Percentiles rank a stretch among this genome's conserved stretches.
phyloP scores from a whole-genome alignment of 2,329 filamentous ascomycete genomes.

The Fusarium praegraminearum region DNA sequence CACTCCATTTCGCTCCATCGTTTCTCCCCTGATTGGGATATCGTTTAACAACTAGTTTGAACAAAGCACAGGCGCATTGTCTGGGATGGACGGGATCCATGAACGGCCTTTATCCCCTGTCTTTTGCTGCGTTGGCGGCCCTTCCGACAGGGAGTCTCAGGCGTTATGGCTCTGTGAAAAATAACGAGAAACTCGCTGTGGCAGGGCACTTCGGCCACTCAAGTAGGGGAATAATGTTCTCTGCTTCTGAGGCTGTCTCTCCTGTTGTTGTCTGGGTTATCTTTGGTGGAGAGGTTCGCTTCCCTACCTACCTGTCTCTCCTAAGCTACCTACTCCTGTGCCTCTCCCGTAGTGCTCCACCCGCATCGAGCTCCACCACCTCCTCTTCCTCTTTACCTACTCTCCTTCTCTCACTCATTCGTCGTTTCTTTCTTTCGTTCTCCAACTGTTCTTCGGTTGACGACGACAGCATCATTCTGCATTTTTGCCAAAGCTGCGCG shows the following conservation, averaged over 20 bases:
- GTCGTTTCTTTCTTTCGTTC: constrained; percentile 50
- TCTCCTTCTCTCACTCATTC: constrained; percentile 49
- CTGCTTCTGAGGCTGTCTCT: constrained; percentile 25
- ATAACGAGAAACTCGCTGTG: constrained; percentile 18
- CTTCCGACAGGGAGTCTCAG: constrained; percentile 11
- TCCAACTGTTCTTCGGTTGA: constrained; percentile 54
- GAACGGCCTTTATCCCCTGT: constrained; percentile 11
- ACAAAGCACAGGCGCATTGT: constrained; percentile 30
- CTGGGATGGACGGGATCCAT: constrained; percentile 37
- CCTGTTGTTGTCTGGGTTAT: constrained; percentile 9
- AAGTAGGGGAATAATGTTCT: constrained; percentile 12
- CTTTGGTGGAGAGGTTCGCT: constrained; percentile 25
- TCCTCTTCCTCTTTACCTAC: constrained; percentile 45
- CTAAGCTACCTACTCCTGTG: constrained; percentile 31
- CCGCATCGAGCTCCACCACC: constrained; percentile 26
- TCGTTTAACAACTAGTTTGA: constrained; percentile 32
- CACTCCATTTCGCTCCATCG: constrained; percentile 36
- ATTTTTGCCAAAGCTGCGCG: constrained; percentile 56
- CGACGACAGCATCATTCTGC: constrained; percentile 41
- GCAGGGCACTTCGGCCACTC: constrained; percentile 10
- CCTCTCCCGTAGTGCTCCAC: constrained; percentile 41
- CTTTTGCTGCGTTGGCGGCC: constrained; percentile 19
- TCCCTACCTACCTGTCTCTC: background rate
- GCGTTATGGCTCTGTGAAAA: constrained; percentile 12
- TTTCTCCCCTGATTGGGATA: constrained; percentile 35